Base-by-base conservation (phyloP, 306 rosid species). In the Lotus japonicus region DNA sequence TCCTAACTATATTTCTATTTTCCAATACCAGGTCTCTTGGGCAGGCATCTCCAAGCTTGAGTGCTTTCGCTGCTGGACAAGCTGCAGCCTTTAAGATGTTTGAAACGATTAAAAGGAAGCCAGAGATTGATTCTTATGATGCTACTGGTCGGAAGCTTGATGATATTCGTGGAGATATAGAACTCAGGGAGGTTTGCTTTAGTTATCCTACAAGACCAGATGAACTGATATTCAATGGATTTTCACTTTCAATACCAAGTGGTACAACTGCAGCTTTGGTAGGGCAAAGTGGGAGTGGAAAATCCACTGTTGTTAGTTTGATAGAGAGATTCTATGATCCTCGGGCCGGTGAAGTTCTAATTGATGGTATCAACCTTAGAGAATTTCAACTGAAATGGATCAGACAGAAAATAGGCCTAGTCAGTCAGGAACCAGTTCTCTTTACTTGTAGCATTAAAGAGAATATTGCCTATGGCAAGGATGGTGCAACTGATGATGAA, bases 321-420 rank as follows among this genome's bases (percentile, higher is more conserved):
- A 80, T 91, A n/a, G 96, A 91, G 85, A 83, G 97, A 78, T 91
- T 86, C 72, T 91, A 91, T 77, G 97, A 91, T 68, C 97, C 97
- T 5, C 85, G 62, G 14, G 64, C 81, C 10, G 96, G 97, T 46
- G 84, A 88, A 76, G 84, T 91, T 70, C 88, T 91, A 58, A 86
- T 91, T 69, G 95, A 91, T 43, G 86, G 88, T 7, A 70, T 91
- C 53, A 86, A 88, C 74, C 81, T 91, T 49, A 86, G 33, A 76
- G 87, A 86, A 28, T 81, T 83, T 80, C 89, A 84, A 17, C 80
- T 91, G 64, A 88, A 85, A 72, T 91, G 97, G 94, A 86, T 91
- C 56, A 77, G 96, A 70, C 80, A 84, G 78, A 84, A 91, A 78
- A 86, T 91, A 6, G 88, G 94, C 70, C 85, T 91, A 1, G 97